Percentiles rank a stretch among this genome's conserved stretches.
Conservation (phyloP, 1,139 yeast genomes). For the Hemisphaericaspora xylofermentans region DNA sequence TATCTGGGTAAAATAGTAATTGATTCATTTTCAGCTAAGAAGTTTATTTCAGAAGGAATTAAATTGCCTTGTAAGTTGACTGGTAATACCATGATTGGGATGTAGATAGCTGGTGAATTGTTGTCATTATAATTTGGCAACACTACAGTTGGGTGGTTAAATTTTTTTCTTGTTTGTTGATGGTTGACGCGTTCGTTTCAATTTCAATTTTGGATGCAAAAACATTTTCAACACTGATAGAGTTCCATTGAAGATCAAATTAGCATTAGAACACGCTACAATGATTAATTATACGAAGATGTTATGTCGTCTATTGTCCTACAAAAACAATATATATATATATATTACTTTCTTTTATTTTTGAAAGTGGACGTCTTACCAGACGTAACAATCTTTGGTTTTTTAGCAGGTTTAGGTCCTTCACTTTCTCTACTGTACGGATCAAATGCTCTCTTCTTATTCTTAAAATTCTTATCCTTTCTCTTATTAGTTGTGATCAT, state of each 20-base stretch:
- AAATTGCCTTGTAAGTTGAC: constrained; percentile 54
- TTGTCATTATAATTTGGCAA: background rate
- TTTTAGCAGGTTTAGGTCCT: constrained; percentile 55
- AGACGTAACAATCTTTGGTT: constrained; percentile 33
- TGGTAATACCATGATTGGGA: constrained; percentile 63
- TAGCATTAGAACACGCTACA: too few species aligned
- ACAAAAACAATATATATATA: background rate
- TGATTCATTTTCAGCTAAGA: constrained; percentile 77
- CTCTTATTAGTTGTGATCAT: constrained; percentile 28
- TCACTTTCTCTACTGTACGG: constrained; percentile 52
- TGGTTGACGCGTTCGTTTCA: background rate
- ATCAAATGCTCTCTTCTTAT: constrained; percentile 55
- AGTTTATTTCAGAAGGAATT: constrained; percentile 76
- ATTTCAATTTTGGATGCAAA: background rate
- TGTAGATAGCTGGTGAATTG: background rate
- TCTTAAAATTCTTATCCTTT: constrained; percentile 19
- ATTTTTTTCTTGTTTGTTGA: background rate
- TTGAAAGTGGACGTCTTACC: constrained; percentile 54
- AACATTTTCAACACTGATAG: too few species aligned
- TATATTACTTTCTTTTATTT: constrained; percentile 18
- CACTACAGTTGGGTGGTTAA: background rate
- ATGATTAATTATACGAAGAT: too few species aligned
- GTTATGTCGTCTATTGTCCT: too few species aligned
- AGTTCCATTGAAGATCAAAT: background rate
- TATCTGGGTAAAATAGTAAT: constrained; percentile 76